Percentiles rank a stretch among this genome's conserved stretches.
Conservation (phyloP, 805 yeast species). For the Teunomyces pallodes region DNA sequence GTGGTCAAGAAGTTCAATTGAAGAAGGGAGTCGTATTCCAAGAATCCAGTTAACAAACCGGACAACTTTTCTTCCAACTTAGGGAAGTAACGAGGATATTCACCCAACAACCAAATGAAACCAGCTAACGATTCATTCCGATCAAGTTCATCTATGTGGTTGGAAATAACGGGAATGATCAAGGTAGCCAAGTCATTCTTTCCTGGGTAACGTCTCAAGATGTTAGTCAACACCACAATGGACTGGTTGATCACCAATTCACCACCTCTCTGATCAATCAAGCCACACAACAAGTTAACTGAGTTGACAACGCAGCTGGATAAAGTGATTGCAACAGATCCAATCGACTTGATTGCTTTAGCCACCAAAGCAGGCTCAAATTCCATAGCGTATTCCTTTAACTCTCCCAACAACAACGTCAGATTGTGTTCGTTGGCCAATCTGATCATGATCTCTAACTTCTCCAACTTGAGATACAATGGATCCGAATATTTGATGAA, state of each 20-base stretch:
- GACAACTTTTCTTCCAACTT: constrained; percentile 47
- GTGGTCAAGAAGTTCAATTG: constrained; percentile 62
- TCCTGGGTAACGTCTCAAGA: constrained; percentile 64
- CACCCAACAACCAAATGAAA: constrained; percentile 71
- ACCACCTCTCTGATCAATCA: constrained; percentile 60
- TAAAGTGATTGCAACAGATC: constrained; percentile 68
- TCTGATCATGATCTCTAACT: constrained; percentile 71
- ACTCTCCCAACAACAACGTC: constrained; percentile 59
- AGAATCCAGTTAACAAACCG: constrained; percentile 49
- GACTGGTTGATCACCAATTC: constrained; percentile 62
- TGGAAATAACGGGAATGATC: constrained; percentile 53
- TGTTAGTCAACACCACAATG: constrained; percentile 58
- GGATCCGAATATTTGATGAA: constrained; percentile 88
- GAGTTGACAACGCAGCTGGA: constrained; percentile 53
- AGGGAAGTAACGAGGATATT: constrained; percentile 61
- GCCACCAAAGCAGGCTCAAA: constrained; percentile 77
- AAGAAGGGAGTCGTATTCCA: constrained; percentile 56
- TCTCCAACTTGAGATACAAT: constrained; percentile 70
- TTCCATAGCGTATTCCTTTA: constrained; percentile 81
- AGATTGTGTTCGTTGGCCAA: constrained; percentile 61
- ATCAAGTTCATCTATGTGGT: constrained; percentile 46
- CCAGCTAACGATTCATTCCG: constrained; percentile 53
- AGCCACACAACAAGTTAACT: constrained; percentile 56
- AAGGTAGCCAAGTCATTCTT: constrained; percentile 47
- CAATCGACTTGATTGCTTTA: constrained; percentile 63